Evolutionary conservation across 1,284 basidiomycete species (phyloP).

Genomic region (Heterobasidion parviporum): DNA sequence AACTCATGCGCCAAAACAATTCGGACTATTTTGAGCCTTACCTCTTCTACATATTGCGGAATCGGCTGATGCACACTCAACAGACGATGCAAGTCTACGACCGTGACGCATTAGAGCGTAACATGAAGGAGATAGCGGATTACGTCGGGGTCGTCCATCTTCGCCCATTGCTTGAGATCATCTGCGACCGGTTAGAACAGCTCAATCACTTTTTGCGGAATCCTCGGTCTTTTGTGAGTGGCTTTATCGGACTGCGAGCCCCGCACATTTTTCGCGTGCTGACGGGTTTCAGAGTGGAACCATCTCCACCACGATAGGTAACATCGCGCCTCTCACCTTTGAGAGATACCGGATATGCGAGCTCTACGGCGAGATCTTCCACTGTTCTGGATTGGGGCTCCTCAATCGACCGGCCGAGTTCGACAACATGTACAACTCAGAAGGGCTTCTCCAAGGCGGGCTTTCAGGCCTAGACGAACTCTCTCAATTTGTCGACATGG

Average conservation of each 20-base stretch:
- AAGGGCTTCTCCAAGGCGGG: constrained; percentile 78
- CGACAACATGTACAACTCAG: constrained; percentile 67
- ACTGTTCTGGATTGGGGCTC: constrained; percentile 97
- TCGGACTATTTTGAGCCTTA: constrained; percentile 99
- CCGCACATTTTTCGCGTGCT: background rate
- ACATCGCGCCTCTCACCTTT: constrained; percentile 79
- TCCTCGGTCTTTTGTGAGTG: constrained; percentile 70
- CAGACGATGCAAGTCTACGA: constrained; percentile 54
- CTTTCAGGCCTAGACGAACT: constrained; percentile 75
- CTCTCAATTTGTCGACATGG: constrained; percentile 67
- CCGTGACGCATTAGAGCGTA: constrained; percentile 67
- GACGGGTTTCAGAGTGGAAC: constrained; percentile 40
- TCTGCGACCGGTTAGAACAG: constrained; percentile 64
- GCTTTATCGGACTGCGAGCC: background rate
- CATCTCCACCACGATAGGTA: constrained; percentile 64
- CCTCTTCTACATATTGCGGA: constrained; percentile 91
- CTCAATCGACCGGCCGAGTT: constrained; percentile 75
- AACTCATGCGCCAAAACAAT: constrained; percentile 97
- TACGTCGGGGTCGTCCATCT: constrained; percentile 94
- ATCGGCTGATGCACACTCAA: constrained; percentile 82
- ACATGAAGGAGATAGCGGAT: constrained; percentile 82
- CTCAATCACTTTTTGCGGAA: constrained; percentile 67
- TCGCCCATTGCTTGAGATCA: constrained; percentile 73
- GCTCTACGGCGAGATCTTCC: constrained; percentile 92
- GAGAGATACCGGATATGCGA: constrained; percentile 98